A percentile compares a stretch with the other conserved stretches of the same genome.
phyloP scores from a whole-genome alignment of 169 alveolate species.

The Haemoproteus tartakovskyi region DNA sequence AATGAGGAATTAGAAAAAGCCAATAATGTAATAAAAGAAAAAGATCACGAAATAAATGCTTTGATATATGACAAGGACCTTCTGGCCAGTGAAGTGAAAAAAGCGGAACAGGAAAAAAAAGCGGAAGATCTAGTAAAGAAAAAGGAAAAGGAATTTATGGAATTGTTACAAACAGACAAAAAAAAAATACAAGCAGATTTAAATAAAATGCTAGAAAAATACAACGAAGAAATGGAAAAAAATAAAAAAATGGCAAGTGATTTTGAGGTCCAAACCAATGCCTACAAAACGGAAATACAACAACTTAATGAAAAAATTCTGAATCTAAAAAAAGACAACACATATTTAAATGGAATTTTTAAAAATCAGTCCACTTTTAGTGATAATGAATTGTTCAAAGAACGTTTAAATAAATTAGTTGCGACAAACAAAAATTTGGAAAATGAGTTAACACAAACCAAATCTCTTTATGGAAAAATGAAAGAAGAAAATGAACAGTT shows the following conservation, averaged over 20 bases:
- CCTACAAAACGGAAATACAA: constrained; percentile 10
- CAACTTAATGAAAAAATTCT: constrained; percentile 8
- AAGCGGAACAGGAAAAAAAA: constrained; percentile 2
- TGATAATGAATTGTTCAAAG: constrained; percentile 16
- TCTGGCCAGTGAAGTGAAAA: not conserved
- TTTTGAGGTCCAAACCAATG: not conserved
- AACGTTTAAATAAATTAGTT: constrained; percentile 20
- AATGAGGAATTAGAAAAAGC: not conserved
- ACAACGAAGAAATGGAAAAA: not conserved
- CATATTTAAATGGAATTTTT: constrained; percentile 14
- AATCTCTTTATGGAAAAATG: constrained; percentile 1
- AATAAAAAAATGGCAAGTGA: constrained; percentile 18
- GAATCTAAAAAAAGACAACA: constrained; percentile 27
- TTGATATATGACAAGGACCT: constrained; percentile 1
- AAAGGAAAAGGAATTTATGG: constrained; percentile 32
- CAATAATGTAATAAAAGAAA: constrained; percentile 1
- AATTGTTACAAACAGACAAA: constrained; percentile 12
- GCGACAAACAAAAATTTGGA: constrained; percentile 12
- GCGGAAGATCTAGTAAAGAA: constrained; percentile 1
- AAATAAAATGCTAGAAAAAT: constrained; percentile 1
- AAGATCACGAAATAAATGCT: constrained; percentile 1
- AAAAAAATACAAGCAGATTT: constrained; percentile 6
- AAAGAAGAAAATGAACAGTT: constrained; percentile 10
- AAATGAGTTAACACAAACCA: constrained; percentile 1
- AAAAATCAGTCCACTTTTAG: not conserved